These are phyloP conservation scores for Eucalyptus tenuipes DNA, from an alignment of 345 rosid genomes.

Conservation along the genomic window DNA sequence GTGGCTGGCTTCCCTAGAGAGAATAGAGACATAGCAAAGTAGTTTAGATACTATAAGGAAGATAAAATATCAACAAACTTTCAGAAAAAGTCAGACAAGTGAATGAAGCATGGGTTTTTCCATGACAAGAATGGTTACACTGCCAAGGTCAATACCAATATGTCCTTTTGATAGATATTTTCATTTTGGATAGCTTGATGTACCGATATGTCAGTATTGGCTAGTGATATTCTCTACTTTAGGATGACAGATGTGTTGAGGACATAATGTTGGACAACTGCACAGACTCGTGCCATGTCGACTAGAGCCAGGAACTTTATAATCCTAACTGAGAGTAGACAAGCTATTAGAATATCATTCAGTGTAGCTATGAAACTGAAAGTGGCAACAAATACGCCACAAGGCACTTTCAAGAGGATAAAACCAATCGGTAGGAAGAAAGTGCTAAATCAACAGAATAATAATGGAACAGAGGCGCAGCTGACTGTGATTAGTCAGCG, in stretches of 20 bases:
- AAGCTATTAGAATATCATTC: background rate
- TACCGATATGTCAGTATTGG: accelerated
- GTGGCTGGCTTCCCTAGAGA: background rate
- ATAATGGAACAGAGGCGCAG: background rate
- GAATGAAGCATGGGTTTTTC: background rate
- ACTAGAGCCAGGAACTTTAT: background rate
- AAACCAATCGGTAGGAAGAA: background rate
- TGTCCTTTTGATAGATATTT: background rate
- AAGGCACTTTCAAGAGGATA: background rate
- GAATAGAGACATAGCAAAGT: background rate
- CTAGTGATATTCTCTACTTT: background rate
- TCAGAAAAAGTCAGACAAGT: background rate
- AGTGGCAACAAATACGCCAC: background rate
- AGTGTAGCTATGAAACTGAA: background rate
- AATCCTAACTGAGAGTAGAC: background rate
- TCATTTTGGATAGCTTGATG: background rate
- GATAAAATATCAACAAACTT: background rate
- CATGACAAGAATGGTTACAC: background rate
- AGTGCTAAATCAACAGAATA: background rate
- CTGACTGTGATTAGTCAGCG: background rate
- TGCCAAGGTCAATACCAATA: background rate
- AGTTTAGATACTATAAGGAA: background rate
- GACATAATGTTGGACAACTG: background rate
- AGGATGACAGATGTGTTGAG: background rate
- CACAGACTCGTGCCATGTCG: background rate